Conservation (phyloP, 805 yeast genomes). For the Priceomyces fermenticarens region DNA sequence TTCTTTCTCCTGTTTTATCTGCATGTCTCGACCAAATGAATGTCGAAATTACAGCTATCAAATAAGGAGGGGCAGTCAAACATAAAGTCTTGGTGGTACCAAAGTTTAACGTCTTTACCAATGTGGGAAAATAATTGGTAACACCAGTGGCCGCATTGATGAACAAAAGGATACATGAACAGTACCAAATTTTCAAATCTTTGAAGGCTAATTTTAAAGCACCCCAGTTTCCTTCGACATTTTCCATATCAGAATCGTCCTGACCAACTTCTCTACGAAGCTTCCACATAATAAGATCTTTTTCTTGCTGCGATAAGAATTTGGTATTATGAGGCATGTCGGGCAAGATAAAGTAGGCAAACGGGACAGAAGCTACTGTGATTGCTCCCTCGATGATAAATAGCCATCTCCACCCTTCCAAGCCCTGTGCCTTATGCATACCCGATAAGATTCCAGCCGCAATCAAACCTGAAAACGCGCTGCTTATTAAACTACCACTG, state of each 20-base stretch:
- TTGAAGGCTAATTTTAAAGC: conserved; percentile 34
- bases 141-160: conserved; percentile 60
- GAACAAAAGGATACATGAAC: conserved; percentile 42
- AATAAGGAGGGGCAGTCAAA: conserved; percentile 59
- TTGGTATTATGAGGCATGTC: conserved; percentile 52
- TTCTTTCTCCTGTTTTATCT: conserved; percentile 55
- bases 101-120: conserved; percentile 55
- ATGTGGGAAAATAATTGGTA: conserved; percentile 59
- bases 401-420: conserved; percentile 54
- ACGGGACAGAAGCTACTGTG: conserved; percentile 44
- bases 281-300: conserved; percentile 41
- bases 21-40: conserved; percentile 56
- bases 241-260: conserved; percentile 34
- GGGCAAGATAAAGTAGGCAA: conserved; percentile 48
- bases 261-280: conserved; percentile 39
- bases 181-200: conserved; percentile 46
- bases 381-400: conserved; percentile 55
- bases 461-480: conserved; percentile 56
- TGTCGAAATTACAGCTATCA: conserved; percentile 48
- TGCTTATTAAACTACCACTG: conserved; percentile 50
- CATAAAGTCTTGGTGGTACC: conserved; percentile 48
- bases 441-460: conserved; percentile 51
- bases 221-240: conserved; percentile 32
- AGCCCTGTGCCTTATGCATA: conserved; percentile 38
- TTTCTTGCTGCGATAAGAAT: conserved; percentile 43